Percentiles rank a stretch among this genome's conserved stretches.
Conservation (phyloP, 1,284 basidiomycete species). For the Ceratobasidium sp. region DNA sequence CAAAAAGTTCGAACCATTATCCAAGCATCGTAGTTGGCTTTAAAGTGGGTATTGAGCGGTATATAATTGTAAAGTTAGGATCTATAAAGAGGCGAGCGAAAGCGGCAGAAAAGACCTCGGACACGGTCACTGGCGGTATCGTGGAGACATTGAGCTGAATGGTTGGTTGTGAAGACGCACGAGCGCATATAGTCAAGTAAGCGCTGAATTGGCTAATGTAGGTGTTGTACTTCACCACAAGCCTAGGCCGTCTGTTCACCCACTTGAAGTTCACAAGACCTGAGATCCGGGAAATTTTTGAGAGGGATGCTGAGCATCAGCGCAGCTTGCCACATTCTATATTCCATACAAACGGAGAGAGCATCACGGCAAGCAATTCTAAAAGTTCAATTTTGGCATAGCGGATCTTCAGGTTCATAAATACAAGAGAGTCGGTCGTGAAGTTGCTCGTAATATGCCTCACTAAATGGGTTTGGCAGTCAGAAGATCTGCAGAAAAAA, state of each 20-base stretch:
- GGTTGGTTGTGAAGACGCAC: not conserved
- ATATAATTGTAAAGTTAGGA: slow-evolving; percentile 17
- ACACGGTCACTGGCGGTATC: too few species aligned
- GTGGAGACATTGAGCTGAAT: too few species aligned
- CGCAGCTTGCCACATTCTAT: slow-evolving; percentile 12
- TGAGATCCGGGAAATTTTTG: not conserved
- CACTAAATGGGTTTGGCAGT: slow-evolving; percentile 32
- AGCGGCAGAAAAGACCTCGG: too few species aligned
- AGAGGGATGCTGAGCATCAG: not conserved
- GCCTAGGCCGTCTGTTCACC: not conserved
- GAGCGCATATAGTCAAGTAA: slow-evolving; percentile 33
- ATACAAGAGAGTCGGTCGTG: slow-evolving; percentile 20
- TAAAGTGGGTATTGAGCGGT: not conserved
- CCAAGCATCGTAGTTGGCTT: not conserved
- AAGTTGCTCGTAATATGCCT: not conserved
- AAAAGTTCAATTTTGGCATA: slow-evolving; percentile 5
- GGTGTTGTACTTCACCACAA: not conserved
- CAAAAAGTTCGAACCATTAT: slow-evolving; percentile 33
- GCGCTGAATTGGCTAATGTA: too few species aligned
- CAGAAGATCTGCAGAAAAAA: slow-evolving; percentile 13
- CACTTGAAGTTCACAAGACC: not conserved
- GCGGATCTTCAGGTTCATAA: slow-evolving; percentile 17
- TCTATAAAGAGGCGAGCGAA: slow-evolving; percentile 28
- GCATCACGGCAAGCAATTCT: slow-evolving; percentile 6
- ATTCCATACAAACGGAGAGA: slow-evolving; percentile 28